Conservation (phyloP, 169 alveolate genomes). For the Fabrea salina region DNA sequence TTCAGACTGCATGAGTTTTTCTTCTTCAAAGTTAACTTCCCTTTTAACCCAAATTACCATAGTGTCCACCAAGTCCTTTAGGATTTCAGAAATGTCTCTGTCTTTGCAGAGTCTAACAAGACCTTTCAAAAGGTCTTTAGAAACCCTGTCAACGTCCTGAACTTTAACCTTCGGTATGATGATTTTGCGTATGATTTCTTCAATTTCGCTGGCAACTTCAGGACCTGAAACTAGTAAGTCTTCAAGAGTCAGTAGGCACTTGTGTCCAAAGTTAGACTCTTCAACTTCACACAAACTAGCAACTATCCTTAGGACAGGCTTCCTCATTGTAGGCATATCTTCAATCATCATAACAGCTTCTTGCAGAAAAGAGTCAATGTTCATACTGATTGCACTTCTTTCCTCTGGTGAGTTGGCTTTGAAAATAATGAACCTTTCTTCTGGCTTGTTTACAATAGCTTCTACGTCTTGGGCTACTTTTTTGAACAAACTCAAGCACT, state of each 20-base stretch:
- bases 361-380: conserved; percentile 26
- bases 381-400: not conserved
- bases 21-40: conserved; percentile 20
- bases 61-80: conserved; percentile 15
- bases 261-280: conserved; percentile 29
- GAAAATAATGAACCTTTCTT: conserved; percentile 9
- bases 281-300: conserved; percentile 18
- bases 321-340: conserved; percentile 27
- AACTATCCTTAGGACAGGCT: conserved; percentile 14
- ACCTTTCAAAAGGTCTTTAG: not conserved
- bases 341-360: conserved; percentile 29
- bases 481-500: conserved; percentile 12
- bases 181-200: conserved; percentile 26
- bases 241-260: not conserved
- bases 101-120: conserved; percentile 4
- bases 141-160: not conserved
- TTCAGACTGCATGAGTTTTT: not conserved
- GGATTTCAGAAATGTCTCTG: conserved; percentile 2
- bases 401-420: conserved; percentile 30
- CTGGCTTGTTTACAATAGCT: conserved; percentile 16
- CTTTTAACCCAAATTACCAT: conserved; percentile 10
- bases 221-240: conserved; percentile 22
- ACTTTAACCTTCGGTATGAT: conserved; percentile 17
- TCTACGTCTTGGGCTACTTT: conserved; percentile 16
- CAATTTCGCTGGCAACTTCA: conserved; percentile 11